Percentiles rank a stretch among this genome's conserved stretches.
Evolutionary conservation across 75 land plant species (phyloP).

Genomic region (Cupressus sempervirens): DNA sequence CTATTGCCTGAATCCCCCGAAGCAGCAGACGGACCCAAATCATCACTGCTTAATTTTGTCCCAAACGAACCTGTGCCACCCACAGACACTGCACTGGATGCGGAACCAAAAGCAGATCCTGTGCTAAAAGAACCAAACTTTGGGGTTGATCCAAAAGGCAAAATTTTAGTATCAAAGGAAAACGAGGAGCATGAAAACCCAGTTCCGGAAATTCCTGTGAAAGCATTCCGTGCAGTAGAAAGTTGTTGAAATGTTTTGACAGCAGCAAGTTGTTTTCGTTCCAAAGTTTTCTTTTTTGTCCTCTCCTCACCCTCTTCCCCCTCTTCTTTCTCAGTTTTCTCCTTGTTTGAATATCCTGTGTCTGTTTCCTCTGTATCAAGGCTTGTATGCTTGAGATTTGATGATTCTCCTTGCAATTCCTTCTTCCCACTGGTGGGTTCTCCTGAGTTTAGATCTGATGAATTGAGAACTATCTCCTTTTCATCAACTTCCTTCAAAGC

Average conservation of each 20-base stretch:
- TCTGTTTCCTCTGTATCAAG: not conserved
- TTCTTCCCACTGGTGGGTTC: not conserved
- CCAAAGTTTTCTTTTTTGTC: conserved; percentile 2
- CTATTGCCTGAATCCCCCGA: conserved; percentile 13
- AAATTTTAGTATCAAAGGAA: conserved; percentile 25
- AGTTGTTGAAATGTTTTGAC: conserved; percentile 34
- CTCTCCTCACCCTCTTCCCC: conserved; percentile 18
- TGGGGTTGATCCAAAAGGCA: conserved; percentile 13
- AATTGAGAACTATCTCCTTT: conserved; percentile 13
- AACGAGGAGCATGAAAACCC: conserved; percentile 24
- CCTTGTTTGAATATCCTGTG: not conserved
- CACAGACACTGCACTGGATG: conserved; percentile 17
- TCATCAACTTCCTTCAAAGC: conserved; percentile 8
- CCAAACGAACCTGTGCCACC: conserved; percentile 10
- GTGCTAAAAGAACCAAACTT: conserved; percentile 11
- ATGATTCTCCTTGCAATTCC: not conserved
- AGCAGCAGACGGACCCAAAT: conserved; percentile 1
- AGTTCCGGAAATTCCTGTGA: conserved; percentile 37
- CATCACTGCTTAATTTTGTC: conserved; percentile 10
- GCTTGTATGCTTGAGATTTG: not conserved
- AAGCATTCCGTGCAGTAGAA: conserved; percentile 34
- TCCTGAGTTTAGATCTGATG: not conserved
- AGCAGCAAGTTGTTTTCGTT: conserved; percentile 11
- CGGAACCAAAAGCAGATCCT: conserved; percentile 14
- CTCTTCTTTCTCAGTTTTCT: conserved; percentile 4